These are phyloP conservation scores for Cunninghamia lanceolata DNA, from an alignment of 75 land plant genomes.

Conservation along the genomic window DNA sequence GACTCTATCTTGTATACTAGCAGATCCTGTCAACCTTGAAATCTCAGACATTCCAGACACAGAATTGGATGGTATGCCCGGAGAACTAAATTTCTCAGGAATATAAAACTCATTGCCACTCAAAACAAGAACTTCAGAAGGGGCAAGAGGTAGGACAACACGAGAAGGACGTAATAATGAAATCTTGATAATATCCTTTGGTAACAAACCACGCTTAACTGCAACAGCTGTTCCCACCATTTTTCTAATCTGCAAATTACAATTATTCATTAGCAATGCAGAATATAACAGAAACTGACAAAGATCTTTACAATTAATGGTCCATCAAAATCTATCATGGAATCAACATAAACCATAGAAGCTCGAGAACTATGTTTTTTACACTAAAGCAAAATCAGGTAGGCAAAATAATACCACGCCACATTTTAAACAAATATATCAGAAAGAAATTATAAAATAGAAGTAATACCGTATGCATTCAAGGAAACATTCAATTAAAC, in stretches of 20 bases:
- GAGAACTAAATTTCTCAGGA: constrained; percentile 17
- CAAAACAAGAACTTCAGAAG: constrained; percentile 82
- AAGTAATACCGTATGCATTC: too few relatives aligned
- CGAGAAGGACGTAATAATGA: constrained; percentile 73
- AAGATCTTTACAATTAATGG: neutral
- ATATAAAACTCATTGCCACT: constrained; percentile 55
- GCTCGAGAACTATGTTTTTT: neutral
- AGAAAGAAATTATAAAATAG: neutral
- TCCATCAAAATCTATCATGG: neutral
- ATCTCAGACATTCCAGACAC: constrained; percentile 31
- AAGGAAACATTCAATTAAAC: too few relatives aligned
- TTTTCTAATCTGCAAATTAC: constrained; percentile 77
- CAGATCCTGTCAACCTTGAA: constrained; percentile 42
- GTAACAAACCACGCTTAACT: constrained; percentile 72
- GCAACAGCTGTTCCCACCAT: constrained; percentile 98
- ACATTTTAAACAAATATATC: neutral
- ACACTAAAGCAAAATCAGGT: neutral
- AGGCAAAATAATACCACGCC: neutral
- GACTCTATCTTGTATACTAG: constrained; percentile 36
- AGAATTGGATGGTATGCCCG: neutral
- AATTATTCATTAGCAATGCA: neutral
- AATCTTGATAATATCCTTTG: constrained; percentile 63
- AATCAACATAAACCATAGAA: neutral
- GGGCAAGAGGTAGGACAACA: constrained; percentile 84
- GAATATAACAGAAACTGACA: neutral